Evolutionary conservation across 2,329 filamentous ascomycete species (phyloP).

Genomic region (Hymenoscyphus occultus): DNA sequence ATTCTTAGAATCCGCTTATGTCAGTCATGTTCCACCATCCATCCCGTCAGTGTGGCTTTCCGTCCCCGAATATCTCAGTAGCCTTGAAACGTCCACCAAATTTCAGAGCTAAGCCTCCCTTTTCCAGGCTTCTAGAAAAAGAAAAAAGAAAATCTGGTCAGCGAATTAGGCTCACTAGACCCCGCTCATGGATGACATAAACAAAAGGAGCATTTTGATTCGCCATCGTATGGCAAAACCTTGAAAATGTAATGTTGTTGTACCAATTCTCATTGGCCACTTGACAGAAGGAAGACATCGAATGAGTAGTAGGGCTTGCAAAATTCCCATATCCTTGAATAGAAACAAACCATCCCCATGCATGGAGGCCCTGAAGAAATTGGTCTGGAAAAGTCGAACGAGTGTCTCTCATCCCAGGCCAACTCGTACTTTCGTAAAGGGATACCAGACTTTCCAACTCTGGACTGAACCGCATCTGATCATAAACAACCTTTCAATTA

Average conservation of each 20-base stretch:
- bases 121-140: background rate
- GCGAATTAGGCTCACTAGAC: background rate
- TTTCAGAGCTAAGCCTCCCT: background rate
- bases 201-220: constrained; percentile 8
- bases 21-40: background rate
- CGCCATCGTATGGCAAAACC: background rate
- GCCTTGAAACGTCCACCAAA: background rate
- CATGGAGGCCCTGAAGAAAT: no score
- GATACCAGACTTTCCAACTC: background rate
- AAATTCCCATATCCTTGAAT: no score
- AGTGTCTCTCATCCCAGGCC: no score
- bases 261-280: constrained; percentile 16
- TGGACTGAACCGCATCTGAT: background rate
- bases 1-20: background rate
- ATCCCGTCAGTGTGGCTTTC: background rate
- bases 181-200: background rate
- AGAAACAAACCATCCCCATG: no score
- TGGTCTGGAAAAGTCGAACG: no score
- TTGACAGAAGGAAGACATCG: constrained; percentile 12
- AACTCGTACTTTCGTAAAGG: no score
- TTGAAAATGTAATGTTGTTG: constrained; percentile 16
- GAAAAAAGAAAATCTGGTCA: background rate
- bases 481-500: background rate
- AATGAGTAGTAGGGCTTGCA: background rate
- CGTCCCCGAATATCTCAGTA: background rate